Base-by-base conservation (phyloP, 2,329 filamentous ascomycete genomes). In the Coleophoma eucalyptorum region DNA sequence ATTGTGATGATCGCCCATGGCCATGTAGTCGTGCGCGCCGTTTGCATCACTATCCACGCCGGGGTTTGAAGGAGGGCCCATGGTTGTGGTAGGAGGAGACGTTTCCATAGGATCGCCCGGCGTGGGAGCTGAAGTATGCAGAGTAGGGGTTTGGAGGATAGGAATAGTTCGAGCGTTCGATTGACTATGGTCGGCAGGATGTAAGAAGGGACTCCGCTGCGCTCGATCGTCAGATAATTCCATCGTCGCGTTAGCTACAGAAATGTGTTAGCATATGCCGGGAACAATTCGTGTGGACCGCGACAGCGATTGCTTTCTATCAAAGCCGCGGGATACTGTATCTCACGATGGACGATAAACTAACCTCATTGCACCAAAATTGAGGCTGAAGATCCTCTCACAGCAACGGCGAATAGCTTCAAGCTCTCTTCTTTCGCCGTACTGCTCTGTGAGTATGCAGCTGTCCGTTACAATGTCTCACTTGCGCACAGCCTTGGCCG, bases 21-120 rank as follows among this genome's bases (percentile, higher is more conserved):
- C 55, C 49, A 58, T 62, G 37, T 65, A 59, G 26, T 66, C 64
- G 38, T 64, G 62, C 46, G 55, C 50, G 43, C 63, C 62, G 58
- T 67, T 67, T 58, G 62, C 52, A 44, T 66, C 65, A 43, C 51
- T 53, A 15, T 67, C 65, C 11, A 65, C 65, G 34, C 58, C 62
- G 50, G 61, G 59, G 40, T 58, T 51, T 43, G 64, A 64, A 18
- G 65, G 65, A 15, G 57, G 62, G 59, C 62, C 65, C 69, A 65
- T 72, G 73, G 54, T 74, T 72, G 48, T 78, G 8, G 55, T 41
- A 19, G 61, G 77, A 35, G 77, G 79, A 34, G 79, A 78, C 56
- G 83, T 75, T 54, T 84, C 81, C 80, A 84, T 85, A 52, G 79
- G 79, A 51, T 81, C 79, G 58, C 75, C 78, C 31, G 77, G 76